Evolutionary conservation across 148 eudicot genomes (phyloP), one percentile per base, ranked within the genome.

Genomic region (Silene latifolia): DNA sequence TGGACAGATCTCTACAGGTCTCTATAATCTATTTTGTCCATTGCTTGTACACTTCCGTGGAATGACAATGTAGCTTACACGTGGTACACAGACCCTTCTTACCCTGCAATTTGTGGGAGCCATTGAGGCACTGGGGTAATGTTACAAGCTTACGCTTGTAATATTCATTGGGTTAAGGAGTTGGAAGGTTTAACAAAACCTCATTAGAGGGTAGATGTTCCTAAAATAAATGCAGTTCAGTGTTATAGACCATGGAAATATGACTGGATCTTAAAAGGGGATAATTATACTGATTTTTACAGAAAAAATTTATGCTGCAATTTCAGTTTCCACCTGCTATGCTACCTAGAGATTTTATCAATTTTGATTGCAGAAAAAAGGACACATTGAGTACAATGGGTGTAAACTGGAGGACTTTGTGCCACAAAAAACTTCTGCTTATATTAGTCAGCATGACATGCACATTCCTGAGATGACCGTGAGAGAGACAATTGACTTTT

Each of bases 391-490:
- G 54, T 93, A 89, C 88, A 90, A 90, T 59, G 98, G 93, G 6
- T 87, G 84, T 76, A 80, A 82, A 71, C 78, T 93, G 10, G 77
- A 82, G 58, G 88, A 89, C 79, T 84, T 90, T 73, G 81, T 89
- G 7, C 89, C 93, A 35, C 98, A 90, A 69, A 93, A 89, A 80
- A 85, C 83, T 42, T 90, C 96, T 70, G 87, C 91, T 75, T 93
- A 89, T 68, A 79, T 92, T 32, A 85, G 91, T 73, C 98, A 93
- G 79, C 53, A 86, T 75, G 93, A 93, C 72, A 77, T 84, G 63
- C 96, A 90, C 74, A 87, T 89, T 35, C 86, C 96, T 59, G 90
- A 89, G 72, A 87, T 93, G 86, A 93, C 98, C 32, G 89, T 90
- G 39, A 86, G 91, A 75, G 98, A 93, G 76, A 81, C 90, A 19